A percentile compares a stretch with the other conserved stretches of the same genome.
These are phyloP conservation scores for Rhodotorula sp. DNA, from an alignment of 1,284 basidiomycete species.

Conservation along the genomic window DNA sequence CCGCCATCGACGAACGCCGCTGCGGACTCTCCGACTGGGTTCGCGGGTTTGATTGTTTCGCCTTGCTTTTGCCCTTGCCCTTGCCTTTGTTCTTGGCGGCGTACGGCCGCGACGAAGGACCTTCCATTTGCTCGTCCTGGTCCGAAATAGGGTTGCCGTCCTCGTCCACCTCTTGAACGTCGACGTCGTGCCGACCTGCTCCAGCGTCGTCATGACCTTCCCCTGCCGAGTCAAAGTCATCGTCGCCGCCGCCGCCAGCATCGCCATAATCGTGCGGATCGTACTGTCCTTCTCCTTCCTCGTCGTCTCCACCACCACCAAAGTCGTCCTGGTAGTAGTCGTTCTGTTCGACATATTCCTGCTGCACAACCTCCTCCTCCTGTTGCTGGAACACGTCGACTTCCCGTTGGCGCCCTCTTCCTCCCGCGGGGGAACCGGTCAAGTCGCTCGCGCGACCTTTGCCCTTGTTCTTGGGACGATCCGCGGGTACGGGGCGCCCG, in stretches of 20 bases:
- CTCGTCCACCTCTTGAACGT: constrained; percentile 56
- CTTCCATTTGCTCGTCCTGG: constrained; percentile 6
- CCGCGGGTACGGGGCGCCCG: constrained; percentile 35
- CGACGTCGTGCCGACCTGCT: constrained; percentile 49
- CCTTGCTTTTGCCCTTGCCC: neutral
- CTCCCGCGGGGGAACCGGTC: neutral
- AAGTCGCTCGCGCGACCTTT: constrained; percentile 14
- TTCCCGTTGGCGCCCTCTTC: neutral
- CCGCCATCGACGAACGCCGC: neutral
- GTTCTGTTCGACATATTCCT: constrained; percentile 1
- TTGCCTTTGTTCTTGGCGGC: constrained; percentile 28
- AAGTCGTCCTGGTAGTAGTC: constrained; percentile 7
- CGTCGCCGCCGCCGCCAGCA: constrained; percentile 58
- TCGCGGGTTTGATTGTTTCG: constrained; percentile 17
- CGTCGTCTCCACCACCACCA: constrained; percentile 13
- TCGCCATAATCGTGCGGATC: constrained; percentile 43
- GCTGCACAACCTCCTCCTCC: neutral
- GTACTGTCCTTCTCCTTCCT: constrained; percentile 58
- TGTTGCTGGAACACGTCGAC: neutral
- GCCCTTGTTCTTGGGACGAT: constrained; percentile 27
- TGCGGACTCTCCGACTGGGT: constrained; percentile 8
- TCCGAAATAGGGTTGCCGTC: constrained; percentile 2
- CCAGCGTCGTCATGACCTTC: neutral
- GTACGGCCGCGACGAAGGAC: constrained; percentile 1
- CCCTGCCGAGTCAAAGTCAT: constrained; percentile 48